Base-by-base conservation (phyloP, 2,329 filamentous ascomycete species). In the Endoconidiophora polonica region DNA sequence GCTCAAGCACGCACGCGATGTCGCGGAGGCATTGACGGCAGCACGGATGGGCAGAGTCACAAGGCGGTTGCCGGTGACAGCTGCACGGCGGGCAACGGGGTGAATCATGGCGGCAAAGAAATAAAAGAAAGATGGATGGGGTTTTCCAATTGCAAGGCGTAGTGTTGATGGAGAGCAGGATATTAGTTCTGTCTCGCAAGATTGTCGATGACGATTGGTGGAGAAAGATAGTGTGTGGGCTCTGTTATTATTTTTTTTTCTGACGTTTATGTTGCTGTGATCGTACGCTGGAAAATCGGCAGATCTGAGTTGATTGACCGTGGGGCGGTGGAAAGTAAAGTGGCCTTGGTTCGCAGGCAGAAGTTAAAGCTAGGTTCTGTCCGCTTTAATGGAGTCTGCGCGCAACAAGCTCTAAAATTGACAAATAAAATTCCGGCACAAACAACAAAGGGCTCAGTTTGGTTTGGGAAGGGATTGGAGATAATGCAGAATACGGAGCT, bases 21-120 rank as follows among this genome's bases (percentile, higher is more conserved):
- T 20, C 12, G 50, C 18, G 9, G 24, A n/a, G 48, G 46, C 18
- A 12, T 12, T 12, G 18, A 14, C 22, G 20, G 46, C 41, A n/a
- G 48, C 26, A 38, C 52, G 52, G 22, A 54, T 49, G 36, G 52
- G 48, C 29, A 49, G 46, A 7, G 46, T 38, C 33, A 43, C 38
- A n/a, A 54, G 24, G 20, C 52, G 48, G 41, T 44, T 29, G 22
- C 52, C 47, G 6, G 48, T 40, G 18, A 54, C 26, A 16, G 40
- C 45, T 18, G 39, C 45, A 38, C 52, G 52, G 37, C 52, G 52
- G 18, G 43, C 48, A 29, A 42, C 29, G 16, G 40, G 24, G 40
- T 51, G 48, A 41, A 50, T 23, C 48, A 54, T 51, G 6, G 16
- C 10, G 37, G 9, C 20, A 14, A 26, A 43, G 24, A 18, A 43